Base-by-base conservation (phyloP, 2,329 filamentous ascomycete species). In the Venturiaceae sp. region DNA sequence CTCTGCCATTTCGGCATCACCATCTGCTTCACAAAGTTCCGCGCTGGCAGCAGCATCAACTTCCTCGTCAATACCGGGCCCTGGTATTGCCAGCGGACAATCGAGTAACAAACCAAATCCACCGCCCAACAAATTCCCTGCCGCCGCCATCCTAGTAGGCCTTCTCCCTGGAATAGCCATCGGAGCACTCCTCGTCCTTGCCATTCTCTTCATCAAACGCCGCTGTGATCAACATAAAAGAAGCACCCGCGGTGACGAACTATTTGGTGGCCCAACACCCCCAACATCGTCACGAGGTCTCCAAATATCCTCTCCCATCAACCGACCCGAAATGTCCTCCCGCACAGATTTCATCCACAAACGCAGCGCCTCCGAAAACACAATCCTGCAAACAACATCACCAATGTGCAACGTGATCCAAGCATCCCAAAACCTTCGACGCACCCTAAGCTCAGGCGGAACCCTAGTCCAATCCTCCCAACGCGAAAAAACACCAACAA, bases 221-320 rank as follows among this genome's bases (percentile, higher is more conserved):
- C 66, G 70, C 53, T 58, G 62, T 1, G 71, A 73, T 63, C 72
- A 72, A 41, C 70, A 69, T 1, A 57, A 28, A 13, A 50, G 33
- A 68, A 70, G 39, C 69, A 26, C 9, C 16, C 44, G 44, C 14
- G 44, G 44, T 13, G 26, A 50, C 28, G 44, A 50, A 23, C 7
- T 50, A n/a, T 72, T 16, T 63, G 69, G 3, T 67, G 69, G 13
- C 66, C 68, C 39, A 71, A 72, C 63, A 71, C 68, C 60, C 70
- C 72, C 41, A 69, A 70, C 21, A 72, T 72, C 62, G 72, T 70
- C 63, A 68, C 72, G 57, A 69, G 70, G 1, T 60, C 63, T n/a
- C 64, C 68, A 56, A 66, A 68, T 19, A 64, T 67, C 13, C 65
- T 71, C 3, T 69, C 68, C 36, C 69, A 74, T 61, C 71, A 73